Percentiles rank a stretch among this genome's conserved stretches.
These are phyloP conservation scores for Funneliformis mosseae DNA, from an alignment of 192 early-diverging fungal genomes.

Conservation along the genomic window DNA sequence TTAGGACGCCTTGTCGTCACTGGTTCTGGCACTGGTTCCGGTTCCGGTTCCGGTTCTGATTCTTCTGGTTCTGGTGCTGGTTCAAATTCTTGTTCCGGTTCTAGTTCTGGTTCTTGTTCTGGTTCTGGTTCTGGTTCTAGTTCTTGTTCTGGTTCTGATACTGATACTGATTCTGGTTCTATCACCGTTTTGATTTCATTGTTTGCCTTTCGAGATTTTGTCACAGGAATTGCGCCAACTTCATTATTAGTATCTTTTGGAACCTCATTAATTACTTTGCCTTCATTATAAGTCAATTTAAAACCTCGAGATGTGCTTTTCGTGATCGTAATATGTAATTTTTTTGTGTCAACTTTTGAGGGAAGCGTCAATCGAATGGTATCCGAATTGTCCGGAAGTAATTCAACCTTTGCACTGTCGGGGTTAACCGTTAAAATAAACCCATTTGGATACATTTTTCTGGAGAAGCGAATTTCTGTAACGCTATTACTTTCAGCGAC, in stretches of 20 bases:
- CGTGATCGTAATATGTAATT: background rate
- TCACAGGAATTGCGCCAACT: no score
- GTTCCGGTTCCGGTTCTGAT: no score
- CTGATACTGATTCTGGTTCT: no score
- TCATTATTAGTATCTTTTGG: background rate
- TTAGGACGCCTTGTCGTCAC: no score
- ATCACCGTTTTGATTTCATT: no score
- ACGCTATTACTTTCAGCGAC: constrained; percentile 43
- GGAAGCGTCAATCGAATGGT: background rate
- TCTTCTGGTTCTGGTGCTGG: no score
- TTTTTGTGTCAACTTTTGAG: background rate
- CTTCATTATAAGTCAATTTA: constrained; percentile 8
- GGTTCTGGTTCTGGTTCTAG: no score
- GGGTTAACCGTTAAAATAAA: constrained; percentile 50
- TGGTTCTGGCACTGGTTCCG: no score
- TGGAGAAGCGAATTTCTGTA: constrained; percentile 50
- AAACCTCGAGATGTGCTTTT: background rate
- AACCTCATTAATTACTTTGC: background rate
- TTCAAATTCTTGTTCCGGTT: no score
- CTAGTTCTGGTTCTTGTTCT: no score
- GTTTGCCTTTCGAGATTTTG: no score
- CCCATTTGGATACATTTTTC: constrained; percentile 48
- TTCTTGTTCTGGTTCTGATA: no score
- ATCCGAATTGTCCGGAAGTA: background rate
- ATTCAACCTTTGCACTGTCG: constrained; percentile 38